Base-by-base conservation (phyloP, 2,329 filamentous ascomycete genomes). In the Cryphonectria parasitica region DNA sequence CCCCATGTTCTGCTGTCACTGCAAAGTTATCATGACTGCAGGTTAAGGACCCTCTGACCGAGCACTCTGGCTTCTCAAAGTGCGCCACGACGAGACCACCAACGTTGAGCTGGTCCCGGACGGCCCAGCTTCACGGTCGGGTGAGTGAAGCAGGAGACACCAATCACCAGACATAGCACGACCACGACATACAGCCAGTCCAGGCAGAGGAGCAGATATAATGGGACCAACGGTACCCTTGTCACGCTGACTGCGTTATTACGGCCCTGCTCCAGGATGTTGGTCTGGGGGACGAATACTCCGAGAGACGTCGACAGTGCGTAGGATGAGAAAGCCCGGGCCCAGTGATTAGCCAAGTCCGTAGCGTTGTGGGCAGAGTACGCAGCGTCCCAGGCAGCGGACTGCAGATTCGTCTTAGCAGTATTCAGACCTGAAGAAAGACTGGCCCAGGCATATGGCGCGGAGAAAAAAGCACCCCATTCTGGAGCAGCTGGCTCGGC, bases 391-490 rank as follows among this genome's bases (percentile, higher is more conserved):
- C 25, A 54, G 28, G 64, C 64, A 19, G 64, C 45, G 7, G 31
- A 17, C 22, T 52, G 41, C 25, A 66, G 22, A 19, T 10, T 52
- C 49, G 41, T 41, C 19, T 56, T 28, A 7, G 36, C 64, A 17
- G 43, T 25, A 15, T 25, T n/a, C 19, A 66, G 45, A 17, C 49
- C 43, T 41, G 22, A 19, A 13, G 43, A 22, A 7, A 45, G 39
- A 5, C 17, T 31, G 25, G 15, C 36, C 64, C 64, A 66, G 49
- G 64, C 64, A 19, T 41, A 56, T 13, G 64, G 64, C 19, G 64
- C 64, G 36, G 64, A 54, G 36, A 54, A 66, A 22, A 66, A 66
- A 22, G 64, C 64, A 36, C 64, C 64, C 64, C 64, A 66, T 13
- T 56, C 45, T 54, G 43, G 43, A 13, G 64, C 28, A 8, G 64